These are phyloP conservation scores for Hypoxylon sp. DNA, from an alignment of 2,329 filamentous ascomycete genomes.

Conservation along the genomic window DNA sequence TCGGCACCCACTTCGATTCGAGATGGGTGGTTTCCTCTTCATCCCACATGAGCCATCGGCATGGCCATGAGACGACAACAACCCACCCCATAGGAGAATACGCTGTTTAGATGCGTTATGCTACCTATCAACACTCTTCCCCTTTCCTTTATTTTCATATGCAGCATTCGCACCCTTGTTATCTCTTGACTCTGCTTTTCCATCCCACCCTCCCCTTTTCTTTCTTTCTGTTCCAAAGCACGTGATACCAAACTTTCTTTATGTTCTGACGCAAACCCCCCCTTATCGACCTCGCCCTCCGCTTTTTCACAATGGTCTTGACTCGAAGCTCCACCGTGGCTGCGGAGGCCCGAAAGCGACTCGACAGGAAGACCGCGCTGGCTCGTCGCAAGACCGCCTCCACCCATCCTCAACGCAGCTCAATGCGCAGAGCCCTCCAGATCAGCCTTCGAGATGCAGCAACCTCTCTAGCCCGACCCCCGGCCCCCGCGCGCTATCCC, in stretches of 20 bases:
- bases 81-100: not conserved
- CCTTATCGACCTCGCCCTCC: not conserved
- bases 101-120: not conserved
- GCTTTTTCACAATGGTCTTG: conserved; percentile 23
- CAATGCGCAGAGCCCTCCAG: conserved; percentile 34
- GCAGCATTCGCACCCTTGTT: not conserved
- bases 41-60: conserved; percentile 6
- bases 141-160: not conserved
- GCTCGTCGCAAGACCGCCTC: not conserved
- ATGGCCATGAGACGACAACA: not conserved
- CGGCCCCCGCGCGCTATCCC: not conserved
- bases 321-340: not conserved
- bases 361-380: not conserved
- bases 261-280: conserved; percentile 16
- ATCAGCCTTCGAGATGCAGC: conserved; percentile 21
- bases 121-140: not conserved
- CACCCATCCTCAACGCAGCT: conserved; percentile 35
- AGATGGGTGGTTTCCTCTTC: not conserved
- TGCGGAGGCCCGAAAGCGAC: not conserved
- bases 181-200: not conserved
- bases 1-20: conserved; percentile 7
- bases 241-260: not conserved
- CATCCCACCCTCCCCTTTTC: not conserved
- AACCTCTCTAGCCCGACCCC: not conserved
- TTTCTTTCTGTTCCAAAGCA: not conserved